Base-by-base conservation (phyloP, 306 rosid species). In the Macrotyloma uniflorum region DNA sequence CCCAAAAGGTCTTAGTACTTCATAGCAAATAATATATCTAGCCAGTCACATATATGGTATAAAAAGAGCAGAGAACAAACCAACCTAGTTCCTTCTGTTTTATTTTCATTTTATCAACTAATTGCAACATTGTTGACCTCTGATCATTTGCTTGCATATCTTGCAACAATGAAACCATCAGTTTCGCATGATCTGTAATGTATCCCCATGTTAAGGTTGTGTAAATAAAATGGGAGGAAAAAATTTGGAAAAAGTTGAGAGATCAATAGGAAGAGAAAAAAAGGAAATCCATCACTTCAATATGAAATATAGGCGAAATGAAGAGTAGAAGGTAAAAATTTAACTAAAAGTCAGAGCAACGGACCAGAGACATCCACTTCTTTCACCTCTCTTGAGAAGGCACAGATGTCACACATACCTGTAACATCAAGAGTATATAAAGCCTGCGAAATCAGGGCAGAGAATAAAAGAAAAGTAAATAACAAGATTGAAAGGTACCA, bases 391-490 rank as follows among this genome's bases (percentile, higher is more conserved):
- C 76, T 84, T 75, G 98, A 83, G 64, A 88, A 85, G 69, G 93
- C 92, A 87, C 97, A 92, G 71, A 76, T 88, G 91, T 94, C 98
- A 15, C 98, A 94, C 97, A 92, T 92, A 83, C 94, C 97, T 92
- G 90, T 55, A 74, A 80, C 67, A 74, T 61, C 55, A 65, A 49
- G 55, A 45, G 51, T 76, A 78, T 22, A 38, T 38, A 62, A 66
- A 78, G 77, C 61, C 45, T 42, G 66, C 23, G 14, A 35, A 6
- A 53, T 50, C 10, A 38, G 47, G 38, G 50, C 20, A 51, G 38
- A 70, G 12, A 38, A 47, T 16, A 40, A 51, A 80, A 69, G 14
- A 54, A 53, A 78, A 69, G 73, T 36, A 74, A 63, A 73, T 36
- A 42, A 70, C 36, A 78, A 59, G 19, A 62, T 64, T 36, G 33